Evolutionary conservation across 1,284 basidiomycete species (phyloP).

Genomic region (Moesziomyces parantarcticus): DNA sequence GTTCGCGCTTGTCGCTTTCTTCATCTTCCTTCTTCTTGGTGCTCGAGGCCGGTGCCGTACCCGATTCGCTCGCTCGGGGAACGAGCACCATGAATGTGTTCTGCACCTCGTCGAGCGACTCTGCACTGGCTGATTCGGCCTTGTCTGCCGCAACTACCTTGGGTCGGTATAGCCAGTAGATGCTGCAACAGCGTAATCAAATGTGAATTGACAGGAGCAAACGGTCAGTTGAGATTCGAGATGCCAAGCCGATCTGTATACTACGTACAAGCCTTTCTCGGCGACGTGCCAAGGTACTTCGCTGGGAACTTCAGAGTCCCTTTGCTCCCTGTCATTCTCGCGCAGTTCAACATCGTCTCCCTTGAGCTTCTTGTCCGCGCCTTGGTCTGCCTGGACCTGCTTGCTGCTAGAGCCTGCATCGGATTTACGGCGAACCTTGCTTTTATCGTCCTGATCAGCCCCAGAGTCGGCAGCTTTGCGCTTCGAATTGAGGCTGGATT

Average conservation of each 20-base stretch:
- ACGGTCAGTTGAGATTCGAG: not conserved
- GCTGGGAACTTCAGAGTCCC: not conserved
- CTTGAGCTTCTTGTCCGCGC: constrained; percentile 26
- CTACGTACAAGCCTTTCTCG: constrained; percentile 34
- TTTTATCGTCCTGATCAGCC: not conserved
- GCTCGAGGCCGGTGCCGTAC: constrained; percentile 29
- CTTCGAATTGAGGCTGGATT: too few relatives aligned
- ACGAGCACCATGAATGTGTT: constrained; percentile 52
- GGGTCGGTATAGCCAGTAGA: constrained; percentile 58
- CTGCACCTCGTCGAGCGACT: constrained; percentile 46
- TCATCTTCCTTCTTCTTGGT: constrained; percentile 8
- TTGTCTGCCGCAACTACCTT: constrained; percentile 45
- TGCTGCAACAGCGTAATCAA: constrained; percentile 4
- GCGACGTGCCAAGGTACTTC: constrained; percentile 40
- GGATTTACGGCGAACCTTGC: not conserved
- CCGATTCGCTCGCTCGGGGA: constrained; percentile 40
- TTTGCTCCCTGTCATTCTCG: constrained; percentile 1
- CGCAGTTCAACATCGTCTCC: constrained; percentile 30
- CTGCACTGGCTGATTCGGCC: constrained; percentile 27
- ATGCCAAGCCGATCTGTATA: not conserved
- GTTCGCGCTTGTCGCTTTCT: constrained; percentile 33
- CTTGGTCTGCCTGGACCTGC: constrained; percentile 14
- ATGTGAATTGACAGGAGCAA: not conserved
- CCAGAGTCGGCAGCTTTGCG: too few relatives aligned
- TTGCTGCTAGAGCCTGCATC: not conserved